phyloP scores from a whole-genome alignment of 441 rosid genomes.

The Corymbia calophylla region DNA sequence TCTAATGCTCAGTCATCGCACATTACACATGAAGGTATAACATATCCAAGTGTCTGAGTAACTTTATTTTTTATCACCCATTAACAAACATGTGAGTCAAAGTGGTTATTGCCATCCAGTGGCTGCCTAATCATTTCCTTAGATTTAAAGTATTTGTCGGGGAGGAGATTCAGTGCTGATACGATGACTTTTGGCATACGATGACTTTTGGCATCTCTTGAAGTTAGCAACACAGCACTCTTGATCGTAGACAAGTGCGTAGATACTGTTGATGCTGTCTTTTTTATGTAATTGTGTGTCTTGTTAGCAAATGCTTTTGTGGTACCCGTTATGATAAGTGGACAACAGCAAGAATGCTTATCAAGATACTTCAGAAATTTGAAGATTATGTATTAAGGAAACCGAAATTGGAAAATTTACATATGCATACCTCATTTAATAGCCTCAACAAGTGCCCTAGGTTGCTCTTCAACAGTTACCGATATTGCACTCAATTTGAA shows the following conservation, averaged over 20 bases:
- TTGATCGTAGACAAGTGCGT: not conserved
- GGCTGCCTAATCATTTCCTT: not conserved
- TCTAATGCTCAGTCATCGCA: not conserved
- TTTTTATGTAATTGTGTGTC: not conserved
- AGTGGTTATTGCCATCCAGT: not conserved
- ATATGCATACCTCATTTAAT: not conserved
- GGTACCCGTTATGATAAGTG: not conserved
- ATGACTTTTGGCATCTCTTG: not conserved
- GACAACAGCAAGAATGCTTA: not conserved
- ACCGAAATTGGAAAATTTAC: not conserved
- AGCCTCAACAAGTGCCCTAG: not conserved
- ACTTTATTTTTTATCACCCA: not conserved
- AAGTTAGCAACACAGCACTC: not conserved
- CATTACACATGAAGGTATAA: not conserved
- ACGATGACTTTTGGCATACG: not conserved
- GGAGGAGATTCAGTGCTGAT: not conserved
- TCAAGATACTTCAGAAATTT: not conserved
- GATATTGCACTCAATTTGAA: not conserved
- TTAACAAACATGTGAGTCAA: not conserved
- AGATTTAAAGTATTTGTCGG: not conserved
- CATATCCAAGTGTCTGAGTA: not conserved
- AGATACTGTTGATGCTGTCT: not conserved
- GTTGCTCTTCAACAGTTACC: not conserved
- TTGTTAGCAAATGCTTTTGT: not conserved
- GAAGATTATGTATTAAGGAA: not conserved